Conservation (phyloP, 257 asterid genomes). For the Solanum paucissectum region DNA sequence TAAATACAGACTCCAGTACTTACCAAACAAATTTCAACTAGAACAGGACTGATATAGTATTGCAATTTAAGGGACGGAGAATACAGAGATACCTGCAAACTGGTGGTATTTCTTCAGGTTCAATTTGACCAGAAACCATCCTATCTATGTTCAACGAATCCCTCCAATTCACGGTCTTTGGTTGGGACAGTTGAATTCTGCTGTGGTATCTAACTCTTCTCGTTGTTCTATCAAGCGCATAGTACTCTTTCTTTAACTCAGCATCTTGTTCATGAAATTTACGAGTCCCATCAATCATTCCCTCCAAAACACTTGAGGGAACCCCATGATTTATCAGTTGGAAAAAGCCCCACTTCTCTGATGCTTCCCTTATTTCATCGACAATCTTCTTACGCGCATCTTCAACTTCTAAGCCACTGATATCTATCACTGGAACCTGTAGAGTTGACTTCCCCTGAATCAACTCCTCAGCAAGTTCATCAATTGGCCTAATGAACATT, state of each 20-base stretch:
- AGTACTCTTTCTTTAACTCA: constrained; percentile 30
- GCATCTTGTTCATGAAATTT: constrained; percentile 51
- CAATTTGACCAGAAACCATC: not conserved
- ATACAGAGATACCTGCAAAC: constrained; percentile 31
- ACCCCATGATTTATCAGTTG: constrained; percentile 56
- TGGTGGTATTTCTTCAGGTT: constrained; percentile 43
- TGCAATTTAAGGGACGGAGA: not conserved
- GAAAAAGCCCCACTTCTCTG: constrained; percentile 49
- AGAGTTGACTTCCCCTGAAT: not conserved
- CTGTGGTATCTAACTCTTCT: constrained; percentile 41
- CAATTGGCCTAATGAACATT: constrained; percentile 22
- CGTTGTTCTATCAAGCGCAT: constrained; percentile 13
- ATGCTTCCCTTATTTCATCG: constrained; percentile 13
- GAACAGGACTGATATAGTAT: not conserved
- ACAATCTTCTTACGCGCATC: no score
- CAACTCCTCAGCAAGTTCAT: constrained; percentile 30
- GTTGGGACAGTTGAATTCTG: constrained; percentile 35
- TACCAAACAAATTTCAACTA: not conserved
- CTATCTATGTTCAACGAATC: constrained; percentile 40
- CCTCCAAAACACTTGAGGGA: constrained; percentile 28
- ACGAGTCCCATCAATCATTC: constrained; percentile 37
- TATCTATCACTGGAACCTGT: constrained; percentile 41
- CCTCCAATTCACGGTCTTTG: constrained; percentile 47
- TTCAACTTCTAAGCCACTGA: constrained; percentile 2
- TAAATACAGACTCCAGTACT: no score